phyloP scores from a whole-genome alignment of 2,329 filamentous ascomycete species.

The Alternaria sp. region DNA sequence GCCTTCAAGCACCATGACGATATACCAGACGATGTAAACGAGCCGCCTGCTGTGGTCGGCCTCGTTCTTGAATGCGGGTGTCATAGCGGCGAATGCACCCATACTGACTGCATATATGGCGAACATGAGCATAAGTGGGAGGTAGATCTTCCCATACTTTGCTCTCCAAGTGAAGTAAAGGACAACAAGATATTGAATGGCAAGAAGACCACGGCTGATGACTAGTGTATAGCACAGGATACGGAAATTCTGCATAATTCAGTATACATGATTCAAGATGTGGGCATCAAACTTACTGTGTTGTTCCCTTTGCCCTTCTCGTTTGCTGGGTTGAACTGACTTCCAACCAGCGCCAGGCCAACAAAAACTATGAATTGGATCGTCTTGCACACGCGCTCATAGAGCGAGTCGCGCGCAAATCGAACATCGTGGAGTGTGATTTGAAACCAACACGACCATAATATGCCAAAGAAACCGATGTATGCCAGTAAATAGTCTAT shows the following conservation, averaged over 20 bases:
- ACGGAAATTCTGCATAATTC: constrained; percentile 41
- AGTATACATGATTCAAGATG: neutral
- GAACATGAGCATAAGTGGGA: constrained; percentile 45
- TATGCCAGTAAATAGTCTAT: constrained; percentile 45
- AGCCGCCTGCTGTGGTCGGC: constrained; percentile 19
- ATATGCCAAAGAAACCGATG: constrained; percentile 51
- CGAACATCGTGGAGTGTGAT: constrained; percentile 53
- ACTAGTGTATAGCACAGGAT: constrained; percentile 49
- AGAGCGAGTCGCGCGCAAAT: constrained; percentile 50
- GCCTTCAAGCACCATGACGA: constrained; percentile 63
- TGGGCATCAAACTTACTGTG: constrained; percentile 28
- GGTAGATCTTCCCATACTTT: constrained; percentile 44
- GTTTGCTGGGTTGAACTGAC: constrained; percentile 44
- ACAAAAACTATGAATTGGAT: constrained; percentile 51
- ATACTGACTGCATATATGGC: constrained; percentile 39
- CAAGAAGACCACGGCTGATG: constrained; percentile 43
- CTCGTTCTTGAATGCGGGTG: constrained; percentile 40
- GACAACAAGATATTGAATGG: constrained; percentile 47
- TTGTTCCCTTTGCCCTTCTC: constrained; percentile 35
- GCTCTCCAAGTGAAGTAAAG: constrained; percentile 43
- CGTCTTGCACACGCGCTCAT: constrained; percentile 50
- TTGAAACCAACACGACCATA: constrained; percentile 53
- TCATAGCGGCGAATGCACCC: constrained; percentile 46
- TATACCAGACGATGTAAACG: constrained; percentile 50
- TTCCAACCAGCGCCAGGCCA: constrained; percentile 49